Conservation (phyloP, 1,284 basidiomycete genomes). For the Apiotrichum laibachii region DNA sequence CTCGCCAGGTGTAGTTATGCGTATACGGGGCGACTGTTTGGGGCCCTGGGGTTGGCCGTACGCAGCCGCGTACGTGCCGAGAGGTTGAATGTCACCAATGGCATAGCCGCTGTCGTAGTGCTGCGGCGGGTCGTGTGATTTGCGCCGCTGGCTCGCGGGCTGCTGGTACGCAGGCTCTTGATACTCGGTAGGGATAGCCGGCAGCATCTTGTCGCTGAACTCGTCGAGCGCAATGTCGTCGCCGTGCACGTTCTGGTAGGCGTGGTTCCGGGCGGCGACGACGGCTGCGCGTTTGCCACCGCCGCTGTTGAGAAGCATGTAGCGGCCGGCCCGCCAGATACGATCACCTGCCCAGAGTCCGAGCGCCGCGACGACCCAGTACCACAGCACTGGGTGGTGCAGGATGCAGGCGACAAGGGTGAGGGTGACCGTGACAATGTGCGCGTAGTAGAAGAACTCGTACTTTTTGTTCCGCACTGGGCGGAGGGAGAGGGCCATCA, state of each 20-base stretch:
- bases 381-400: constrained; percentile 65
- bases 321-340: constrained; percentile 60
- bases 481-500: constrained; percentile 64
- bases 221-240: constrained; percentile 17
- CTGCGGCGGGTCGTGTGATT: neutral
- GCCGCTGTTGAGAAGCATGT: constrained; percentile 65
- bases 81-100: constrained; percentile 10
- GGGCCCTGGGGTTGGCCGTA: neutral
- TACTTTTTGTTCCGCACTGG: constrained; percentile 67
- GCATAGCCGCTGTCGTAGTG: constrained; percentile 2
- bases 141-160: neutral
- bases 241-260: constrained; percentile 1
- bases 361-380: constrained; percentile 63
- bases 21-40: neutral
- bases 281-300: constrained; percentile 16
- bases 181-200: neutral
- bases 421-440: constrained; percentile 65
- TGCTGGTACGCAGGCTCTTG: neutral
- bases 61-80: constrained; percentile 8
- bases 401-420: constrained; percentile 63
- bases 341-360: constrained; percentile 67
- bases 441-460: constrained; percentile 71
- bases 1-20: neutral
- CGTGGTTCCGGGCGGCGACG: neutral
- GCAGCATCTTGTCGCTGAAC: constrained; percentile 20